Evolutionary conservation across 2,329 filamentous ascomycete species (phyloP).

Genomic region (Penicillium digitatum): DNA sequence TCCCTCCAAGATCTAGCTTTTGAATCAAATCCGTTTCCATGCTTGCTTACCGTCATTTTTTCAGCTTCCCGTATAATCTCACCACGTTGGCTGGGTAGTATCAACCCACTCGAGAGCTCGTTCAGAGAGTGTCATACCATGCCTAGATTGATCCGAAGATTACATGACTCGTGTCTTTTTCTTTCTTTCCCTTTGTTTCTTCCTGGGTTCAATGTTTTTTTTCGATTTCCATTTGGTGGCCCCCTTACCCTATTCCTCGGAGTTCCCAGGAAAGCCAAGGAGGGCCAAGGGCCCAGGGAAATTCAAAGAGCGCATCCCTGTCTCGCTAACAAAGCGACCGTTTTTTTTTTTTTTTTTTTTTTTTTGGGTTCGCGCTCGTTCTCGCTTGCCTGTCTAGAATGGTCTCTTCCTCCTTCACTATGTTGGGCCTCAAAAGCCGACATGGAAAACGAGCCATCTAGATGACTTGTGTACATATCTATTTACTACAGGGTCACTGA

Average conservation of each 20-base stretch:
- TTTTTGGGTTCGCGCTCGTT: background rate
- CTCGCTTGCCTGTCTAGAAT: background rate
- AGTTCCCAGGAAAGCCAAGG: background rate
- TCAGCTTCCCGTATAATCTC: background rate
- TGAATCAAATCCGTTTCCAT: background rate
- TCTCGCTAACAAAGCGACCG: slow-evolving; percentile 3
- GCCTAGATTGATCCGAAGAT: background rate
- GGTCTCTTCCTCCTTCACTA: too few species aligned
- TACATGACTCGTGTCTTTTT: slow-evolving; percentile 21
- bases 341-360: background rate
- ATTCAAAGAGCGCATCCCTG: slow-evolving; percentile 1
- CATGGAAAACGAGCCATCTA: background rate
- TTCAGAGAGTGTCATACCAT: background rate
- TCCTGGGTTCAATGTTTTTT: background rate
- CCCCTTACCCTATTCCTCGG: background rate
- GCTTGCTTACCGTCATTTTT: background rate
- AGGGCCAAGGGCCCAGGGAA: background rate
- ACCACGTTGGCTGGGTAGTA: background rate
- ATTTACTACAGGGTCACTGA: background rate
- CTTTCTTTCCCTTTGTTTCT: background rate
- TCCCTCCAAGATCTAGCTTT: background rate
- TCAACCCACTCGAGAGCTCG: background rate
- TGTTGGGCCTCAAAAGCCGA: background rate
- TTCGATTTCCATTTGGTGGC: background rate
- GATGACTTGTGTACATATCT: background rate